These are phyloP conservation scores for Colletotrichum sp. DNA, from an alignment of 2,329 filamentous ascomycete genomes.

Conservation along the genomic window DNA sequence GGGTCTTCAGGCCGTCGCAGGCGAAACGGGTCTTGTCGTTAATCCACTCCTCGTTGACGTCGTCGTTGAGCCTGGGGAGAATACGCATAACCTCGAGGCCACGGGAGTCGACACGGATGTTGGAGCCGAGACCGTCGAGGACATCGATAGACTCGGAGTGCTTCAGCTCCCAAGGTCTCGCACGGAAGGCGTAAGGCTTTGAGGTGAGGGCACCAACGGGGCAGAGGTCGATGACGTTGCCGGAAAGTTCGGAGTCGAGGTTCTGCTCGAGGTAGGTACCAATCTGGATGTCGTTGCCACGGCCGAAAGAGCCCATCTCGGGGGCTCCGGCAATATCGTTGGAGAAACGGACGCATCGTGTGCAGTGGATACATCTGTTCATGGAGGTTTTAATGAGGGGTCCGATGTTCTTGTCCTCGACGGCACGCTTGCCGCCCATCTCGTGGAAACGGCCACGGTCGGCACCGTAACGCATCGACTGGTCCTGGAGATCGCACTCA, in stretches of 20 bases:
- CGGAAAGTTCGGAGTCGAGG: slow-evolving; percentile 92
- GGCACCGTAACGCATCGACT: slow-evolving; percentile 98
- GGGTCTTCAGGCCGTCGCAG: slow-evolving; percentile 94
- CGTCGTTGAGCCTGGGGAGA: slow-evolving; percentile 90
- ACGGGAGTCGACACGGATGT: slow-evolving; percentile 91
- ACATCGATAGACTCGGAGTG: slow-evolving; percentile 97
- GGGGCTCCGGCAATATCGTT: slow-evolving; percentile 97
- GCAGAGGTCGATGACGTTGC: slow-evolving; percentile 97
- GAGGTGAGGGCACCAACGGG: slow-evolving; percentile 95
- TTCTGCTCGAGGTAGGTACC: slow-evolving; percentile 96
- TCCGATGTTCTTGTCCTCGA: slow-evolving; percentile 99
- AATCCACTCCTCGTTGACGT: slow-evolving; percentile 99
- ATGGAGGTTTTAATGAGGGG: slow-evolving; percentile 99
- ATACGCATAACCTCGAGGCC: slow-evolving; percentile 97
- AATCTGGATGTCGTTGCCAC: slow-evolving; percentile 97
- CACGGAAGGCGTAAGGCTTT: slow-evolving; percentile 97
- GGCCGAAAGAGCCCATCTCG: slow-evolving; percentile 90
- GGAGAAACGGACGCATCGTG: slow-evolving; percentile 94
- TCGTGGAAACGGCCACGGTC: slow-evolving; percentile 98
- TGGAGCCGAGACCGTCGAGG: slow-evolving; percentile 88
- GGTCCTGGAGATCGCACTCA: slow-evolving; percentile 98
- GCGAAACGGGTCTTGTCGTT: slow-evolving; percentile 98
- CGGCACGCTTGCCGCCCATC: slow-evolving; percentile 91
- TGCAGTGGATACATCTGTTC: slow-evolving; percentile 99
- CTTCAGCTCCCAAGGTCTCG: slow-evolving; percentile 95